A percentile compares a stretch with the other conserved stretches of the same genome.
Evolutionary conservation across 257 asterid genomes (phyloP).

Genomic region (Solanum lycopersicoides): DNA sequence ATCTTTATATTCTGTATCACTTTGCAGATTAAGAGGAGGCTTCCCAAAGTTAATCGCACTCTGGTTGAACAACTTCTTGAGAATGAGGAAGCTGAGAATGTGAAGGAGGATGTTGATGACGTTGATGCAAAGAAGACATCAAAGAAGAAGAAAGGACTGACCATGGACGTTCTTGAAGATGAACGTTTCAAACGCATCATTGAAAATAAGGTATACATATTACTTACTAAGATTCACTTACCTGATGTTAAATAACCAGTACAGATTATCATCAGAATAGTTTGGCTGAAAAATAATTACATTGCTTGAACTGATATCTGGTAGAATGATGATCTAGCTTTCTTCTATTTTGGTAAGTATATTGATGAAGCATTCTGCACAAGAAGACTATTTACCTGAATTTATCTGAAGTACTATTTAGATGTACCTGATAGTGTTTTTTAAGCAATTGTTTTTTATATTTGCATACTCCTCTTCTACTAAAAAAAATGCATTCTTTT

Average conservation of each 20-base stretch:
- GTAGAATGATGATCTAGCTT: not conserved
- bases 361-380: not conserved
- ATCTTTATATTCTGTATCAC: not conserved
- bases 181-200: conserved; percentile 61
- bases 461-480: not conserved
- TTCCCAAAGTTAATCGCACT: conserved; percentile 67
- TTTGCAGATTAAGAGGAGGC: conserved; percentile 56
- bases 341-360: not conserved
- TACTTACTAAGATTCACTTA: not conserved
- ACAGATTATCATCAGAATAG: not conserved
- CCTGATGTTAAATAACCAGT: not conserved
- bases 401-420: not conserved
- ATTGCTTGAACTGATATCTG: not conserved
- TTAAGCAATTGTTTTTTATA: not conserved
- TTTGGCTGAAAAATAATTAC: not conserved
- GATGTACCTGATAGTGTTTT: not conserved
- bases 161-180: conserved; percentile 56
- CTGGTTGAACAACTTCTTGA: conserved; percentile 46
- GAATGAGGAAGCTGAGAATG: conserved; percentile 60
- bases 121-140: conserved; percentile 44
- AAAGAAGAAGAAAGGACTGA: conserved; percentile 78
- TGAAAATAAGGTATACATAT: conserved; percentile 39
- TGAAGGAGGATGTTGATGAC: conserved; percentile 32
- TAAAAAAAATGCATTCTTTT: not conserved
- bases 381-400: not conserved